Evolutionary conservation across 73 alveolate genomes (phyloP).

Genomic region (Tetrahymena elliotti): DNA sequence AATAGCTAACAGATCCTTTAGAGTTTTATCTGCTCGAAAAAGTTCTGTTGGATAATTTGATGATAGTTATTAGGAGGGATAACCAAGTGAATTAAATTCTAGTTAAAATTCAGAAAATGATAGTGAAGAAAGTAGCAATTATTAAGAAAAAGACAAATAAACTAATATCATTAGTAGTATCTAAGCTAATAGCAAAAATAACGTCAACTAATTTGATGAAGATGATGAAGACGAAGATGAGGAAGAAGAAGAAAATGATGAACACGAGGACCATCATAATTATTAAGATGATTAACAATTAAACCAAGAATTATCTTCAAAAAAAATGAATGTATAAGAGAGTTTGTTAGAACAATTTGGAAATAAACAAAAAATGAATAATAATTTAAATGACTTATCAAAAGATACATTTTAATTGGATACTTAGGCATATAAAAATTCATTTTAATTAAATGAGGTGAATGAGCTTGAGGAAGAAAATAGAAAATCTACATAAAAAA

Average conservation of each 20-base stretch:
- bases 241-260: neutral
- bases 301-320: neutral
- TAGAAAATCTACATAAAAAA: neutral
- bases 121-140: neutral
- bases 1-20: neutral
- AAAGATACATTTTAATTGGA: too few relatives aligned
- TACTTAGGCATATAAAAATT: neutral
- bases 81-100: neutral
- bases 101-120: neutral
- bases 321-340: too few relatives aligned
- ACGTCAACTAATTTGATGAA: neutral
- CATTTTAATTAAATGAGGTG: neutral
- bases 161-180: too few relatives aligned
- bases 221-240: neutral
- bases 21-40: neutral
- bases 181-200: too few relatives aligned
- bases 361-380: too few relatives aligned
- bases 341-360: neutral
- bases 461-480: neutral
- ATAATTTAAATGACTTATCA: too few relatives aligned
- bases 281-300: neutral
- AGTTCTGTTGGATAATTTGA: neutral
- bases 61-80: neutral
- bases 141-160: neutral
- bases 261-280: neutral